Evolutionary conservation across 2,329 filamentous ascomycete genomes (phyloP).

Genomic region (Colletotrichum viniferum): DNA sequence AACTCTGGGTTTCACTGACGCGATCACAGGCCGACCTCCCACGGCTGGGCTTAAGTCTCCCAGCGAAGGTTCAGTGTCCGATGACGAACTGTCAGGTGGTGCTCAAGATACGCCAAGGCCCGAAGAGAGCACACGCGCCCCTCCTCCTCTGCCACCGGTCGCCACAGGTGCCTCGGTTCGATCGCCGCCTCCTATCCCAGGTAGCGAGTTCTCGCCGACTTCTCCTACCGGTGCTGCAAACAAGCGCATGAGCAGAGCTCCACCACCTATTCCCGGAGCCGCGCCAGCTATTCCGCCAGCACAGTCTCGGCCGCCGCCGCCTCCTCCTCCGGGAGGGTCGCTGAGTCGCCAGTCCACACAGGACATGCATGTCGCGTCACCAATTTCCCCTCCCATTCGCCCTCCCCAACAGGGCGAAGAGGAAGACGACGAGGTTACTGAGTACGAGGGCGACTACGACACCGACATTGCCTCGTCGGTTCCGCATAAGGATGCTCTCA

Average conservation of each 20-base stretch:
- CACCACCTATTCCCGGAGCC: conserved; percentile 64
- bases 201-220: conserved; percentile 45
- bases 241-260: conserved; percentile 61
- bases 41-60: conserved; percentile 58
- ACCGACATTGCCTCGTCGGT: conserved; percentile 94
- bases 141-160: conserved; percentile 44
- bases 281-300: conserved; percentile 50
- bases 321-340: conserved; percentile 62
- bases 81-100: conserved; percentile 77
- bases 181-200: conserved; percentile 40
- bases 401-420: conserved; percentile 68
- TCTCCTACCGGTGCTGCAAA: conserved; percentile 47
- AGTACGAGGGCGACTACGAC: conserved; percentile 98
- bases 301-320: conserved; percentile 68
- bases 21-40: conserved; percentile 62
- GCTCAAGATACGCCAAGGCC: conserved; percentile 1
- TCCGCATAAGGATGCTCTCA: conserved; percentile 93
- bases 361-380: conserved; percentile 52
- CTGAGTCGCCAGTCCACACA: conserved; percentile 64
- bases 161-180: conserved; percentile 23
- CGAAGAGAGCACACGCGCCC: conserved; percentile 26
- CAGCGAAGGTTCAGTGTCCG: conserved; percentile 82
- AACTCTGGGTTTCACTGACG: not conserved
- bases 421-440: conserved; percentile 77
- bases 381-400: conserved; percentile 42